Evolutionary conservation across 1,284 basidiomycete genomes (phyloP).

Genomic region (Cryptococcus sp.): DNA sequence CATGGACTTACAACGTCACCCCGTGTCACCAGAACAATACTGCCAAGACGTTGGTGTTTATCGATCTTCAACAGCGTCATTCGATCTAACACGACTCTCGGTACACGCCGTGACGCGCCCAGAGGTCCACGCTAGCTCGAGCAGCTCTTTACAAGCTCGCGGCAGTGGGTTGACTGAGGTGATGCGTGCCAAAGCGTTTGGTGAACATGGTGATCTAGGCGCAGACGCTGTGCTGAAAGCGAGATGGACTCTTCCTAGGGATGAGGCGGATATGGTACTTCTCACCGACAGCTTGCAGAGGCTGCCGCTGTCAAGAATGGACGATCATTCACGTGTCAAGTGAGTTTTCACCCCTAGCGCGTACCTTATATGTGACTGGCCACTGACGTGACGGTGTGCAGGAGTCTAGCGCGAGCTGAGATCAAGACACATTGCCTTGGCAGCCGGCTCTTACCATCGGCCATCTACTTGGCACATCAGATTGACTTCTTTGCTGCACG

Average conservation of each 20-base stretch:
- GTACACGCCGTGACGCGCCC: conserved; percentile 3
- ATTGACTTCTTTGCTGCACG: conserved; percentile 71
- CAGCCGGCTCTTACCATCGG: conserved; percentile 64
- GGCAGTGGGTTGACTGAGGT: conserved; percentile 47
- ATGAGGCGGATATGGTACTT: conserved; percentile 58
- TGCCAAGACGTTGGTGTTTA: conserved; percentile 40
- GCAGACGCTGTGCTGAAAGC: conserved; percentile 63
- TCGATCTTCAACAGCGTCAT: conserved; percentile 18
- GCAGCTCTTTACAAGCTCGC: conserved; percentile 10
- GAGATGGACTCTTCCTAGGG: conserved; percentile 66
- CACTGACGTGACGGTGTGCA: conserved; percentile 34
- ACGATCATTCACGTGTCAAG: background rate
- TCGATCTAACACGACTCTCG: conserved; percentile 36
- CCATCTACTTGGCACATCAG: conserved; percentile 78
- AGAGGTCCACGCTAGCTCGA: background rate
- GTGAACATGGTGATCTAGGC: conserved; percentile 54
- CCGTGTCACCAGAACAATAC: conserved; percentile 17
- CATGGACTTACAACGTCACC: conserved; percentile 18
- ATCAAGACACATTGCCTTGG: conserved; percentile 69
- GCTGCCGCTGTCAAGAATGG: no score
- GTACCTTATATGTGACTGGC: background rate
- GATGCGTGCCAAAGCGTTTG: conserved; percentile 39
- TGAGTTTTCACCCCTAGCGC: background rate
- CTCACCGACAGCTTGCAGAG: background rate
- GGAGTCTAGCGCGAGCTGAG: conserved; percentile 74